phyloP scores from a whole-genome alignment of 805 yeast species.

The Candida argentea region DNA sequence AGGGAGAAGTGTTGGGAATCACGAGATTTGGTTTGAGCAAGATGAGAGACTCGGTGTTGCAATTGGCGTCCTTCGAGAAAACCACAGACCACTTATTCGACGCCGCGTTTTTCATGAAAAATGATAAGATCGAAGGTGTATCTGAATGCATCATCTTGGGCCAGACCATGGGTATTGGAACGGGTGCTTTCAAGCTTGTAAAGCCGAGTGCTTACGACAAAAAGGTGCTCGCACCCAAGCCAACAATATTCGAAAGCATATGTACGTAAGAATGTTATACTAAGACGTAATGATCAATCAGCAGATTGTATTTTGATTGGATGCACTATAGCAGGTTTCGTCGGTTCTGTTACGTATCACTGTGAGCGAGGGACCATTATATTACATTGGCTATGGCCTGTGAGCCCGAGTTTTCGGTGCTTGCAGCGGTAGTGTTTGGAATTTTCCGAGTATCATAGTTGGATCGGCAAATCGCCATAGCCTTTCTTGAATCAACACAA shows the following conservation, averaged over 20 bases:
- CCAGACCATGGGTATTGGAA: constrained; percentile 95
- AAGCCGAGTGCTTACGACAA: constrained; percentile 40
- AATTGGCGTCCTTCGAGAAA: constrained; percentile 94
- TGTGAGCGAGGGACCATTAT: too few relatives aligned
- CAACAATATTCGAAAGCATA: constrained; percentile 38
- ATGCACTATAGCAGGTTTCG: too few relatives aligned
- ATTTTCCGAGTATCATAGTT: too few relatives aligned
- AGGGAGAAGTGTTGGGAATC: constrained; percentile 96
- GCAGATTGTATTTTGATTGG: too few relatives aligned
- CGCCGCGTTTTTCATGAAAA: constrained; percentile 97
- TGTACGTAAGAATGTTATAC: too few relatives aligned
- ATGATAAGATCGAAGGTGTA: constrained; percentile 93
- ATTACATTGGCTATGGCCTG: too few relatives aligned
- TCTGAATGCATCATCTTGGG: constrained; percentile 96
- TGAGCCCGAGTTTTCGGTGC: too few relatives aligned
- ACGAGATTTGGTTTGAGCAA: constrained; percentile 96
- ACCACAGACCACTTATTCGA: constrained; percentile 97
- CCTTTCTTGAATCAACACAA: too few relatives aligned
- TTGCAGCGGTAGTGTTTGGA: too few relatives aligned
- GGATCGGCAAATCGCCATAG: too few relatives aligned
- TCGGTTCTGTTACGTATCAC: too few relatives aligned
- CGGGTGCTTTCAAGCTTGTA: constrained; percentile 88
- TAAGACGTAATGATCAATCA: too few relatives aligned
- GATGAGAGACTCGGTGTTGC: constrained; percentile 97
- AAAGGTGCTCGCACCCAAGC: constrained; percentile 31